Conservation (phyloP, 2,329 filamentous ascomycete genomes). For the Rasamsonia emersonii region DNA sequence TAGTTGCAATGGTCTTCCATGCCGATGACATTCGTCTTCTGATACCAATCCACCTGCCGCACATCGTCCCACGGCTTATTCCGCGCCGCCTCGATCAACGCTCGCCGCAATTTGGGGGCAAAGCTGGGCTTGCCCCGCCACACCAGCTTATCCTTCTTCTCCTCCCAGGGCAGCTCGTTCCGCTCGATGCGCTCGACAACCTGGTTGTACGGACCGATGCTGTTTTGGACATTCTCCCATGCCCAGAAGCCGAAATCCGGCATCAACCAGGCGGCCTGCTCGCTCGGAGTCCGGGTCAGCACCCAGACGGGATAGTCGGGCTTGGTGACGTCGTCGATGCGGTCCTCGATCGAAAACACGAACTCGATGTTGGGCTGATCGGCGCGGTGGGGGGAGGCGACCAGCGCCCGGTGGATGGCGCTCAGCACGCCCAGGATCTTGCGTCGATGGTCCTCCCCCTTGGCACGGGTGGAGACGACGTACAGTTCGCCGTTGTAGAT, state of each 20-base stretch:
- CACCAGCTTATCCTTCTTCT: constrained; percentile 36
- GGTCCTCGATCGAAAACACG: constrained; percentile 35
- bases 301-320: too few species aligned
- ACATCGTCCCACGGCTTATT: constrained; percentile 42
- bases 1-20: constrained; percentile 47
- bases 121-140: constrained; percentile 42
- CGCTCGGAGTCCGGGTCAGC: constrained; percentile 30
- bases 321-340: constrained; percentile 37
- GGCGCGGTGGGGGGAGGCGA: constrained; percentile 26
- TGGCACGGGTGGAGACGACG: constrained; percentile 19
- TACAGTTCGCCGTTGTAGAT: constrained; percentile 26
- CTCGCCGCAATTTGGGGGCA: constrained; percentile 31
- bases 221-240: constrained; percentile 37
- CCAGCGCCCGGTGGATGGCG: constrained; percentile 42
- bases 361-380: constrained; percentile 42
- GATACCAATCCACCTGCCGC: constrained; percentile 31
- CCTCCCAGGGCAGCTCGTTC: constrained; percentile 21
- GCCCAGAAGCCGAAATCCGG: constrained; percentile 47
- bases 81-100: constrained; percentile 30
- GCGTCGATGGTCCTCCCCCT: constrained; percentile 28
- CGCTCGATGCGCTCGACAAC: constrained; percentile 24
- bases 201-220: constrained; percentile 28
- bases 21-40: constrained; percentile 34
- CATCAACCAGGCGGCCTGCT: constrained; percentile 41
- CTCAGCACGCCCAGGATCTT: constrained; percentile 36